Evolutionary conservation across 225 moss, liverwort and hornwort genomes (phyloP).

Genomic region (Sphagnum tenellum): DNA sequence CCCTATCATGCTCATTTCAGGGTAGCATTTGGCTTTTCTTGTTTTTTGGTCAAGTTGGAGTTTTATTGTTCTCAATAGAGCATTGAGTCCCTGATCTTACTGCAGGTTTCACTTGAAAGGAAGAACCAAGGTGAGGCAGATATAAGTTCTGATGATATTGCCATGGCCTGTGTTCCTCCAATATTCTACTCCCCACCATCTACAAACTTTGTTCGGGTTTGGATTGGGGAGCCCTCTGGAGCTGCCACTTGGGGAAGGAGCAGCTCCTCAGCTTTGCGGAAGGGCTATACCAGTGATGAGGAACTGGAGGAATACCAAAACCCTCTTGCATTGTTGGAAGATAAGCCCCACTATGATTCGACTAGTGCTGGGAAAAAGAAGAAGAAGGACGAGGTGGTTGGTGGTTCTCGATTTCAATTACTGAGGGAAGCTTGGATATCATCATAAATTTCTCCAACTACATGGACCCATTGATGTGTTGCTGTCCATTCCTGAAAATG

Average conservation of each 20-base stretch:
- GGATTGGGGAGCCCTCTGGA: constrained; percentile 68
- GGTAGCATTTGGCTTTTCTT: too few species aligned
- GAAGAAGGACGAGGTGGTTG: constrained; percentile 21
- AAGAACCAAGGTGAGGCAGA: constrained; percentile 54
- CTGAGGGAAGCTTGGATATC: constrained; percentile 62
- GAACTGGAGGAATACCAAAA: constrained; percentile 70
- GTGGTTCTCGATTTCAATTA: constrained; percentile 44
- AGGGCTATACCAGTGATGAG: constrained; percentile 94
- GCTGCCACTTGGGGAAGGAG: constrained; percentile 52
- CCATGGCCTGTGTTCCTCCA: constrained; percentile 60
- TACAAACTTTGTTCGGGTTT: constrained; percentile 65
- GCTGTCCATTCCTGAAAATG: too few species aligned
- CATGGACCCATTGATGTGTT: too few species aligned
- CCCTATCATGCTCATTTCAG: too few species aligned
- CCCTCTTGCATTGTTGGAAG: constrained; percentile 44
- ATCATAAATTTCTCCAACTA: constrained; percentile 11
- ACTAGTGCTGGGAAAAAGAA: constrained; percentile 30
- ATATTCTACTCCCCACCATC: constrained; percentile 43
- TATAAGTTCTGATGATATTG: constrained; percentile 57
- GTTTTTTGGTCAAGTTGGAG: too few species aligned
- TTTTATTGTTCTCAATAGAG: too few species aligned
- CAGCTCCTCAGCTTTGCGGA: constrained; percentile 68
- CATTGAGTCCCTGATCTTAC: not conserved
- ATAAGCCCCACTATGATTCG: constrained; percentile 33
- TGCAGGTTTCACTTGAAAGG: constrained; percentile 48